Conservation (phyloP, 225 moss, liverwort and hornwort genomes). For the Thuidium tamariscinum region DNA sequence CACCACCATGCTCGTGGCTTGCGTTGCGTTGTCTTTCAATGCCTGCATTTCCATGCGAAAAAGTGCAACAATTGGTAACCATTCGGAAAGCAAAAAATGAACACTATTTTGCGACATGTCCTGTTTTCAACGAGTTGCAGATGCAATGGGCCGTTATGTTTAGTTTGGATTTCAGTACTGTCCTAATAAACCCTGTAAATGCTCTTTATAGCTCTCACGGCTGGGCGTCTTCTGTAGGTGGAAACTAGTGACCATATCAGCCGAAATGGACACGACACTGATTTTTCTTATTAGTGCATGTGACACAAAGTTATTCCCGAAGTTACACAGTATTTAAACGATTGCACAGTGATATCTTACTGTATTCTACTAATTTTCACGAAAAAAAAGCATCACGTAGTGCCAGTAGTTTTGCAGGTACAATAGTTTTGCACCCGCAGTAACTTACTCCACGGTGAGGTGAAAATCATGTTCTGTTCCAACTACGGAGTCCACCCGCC, state of each 20-base stretch:
- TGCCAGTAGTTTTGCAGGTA: background rate
- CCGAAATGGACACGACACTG: background rate
- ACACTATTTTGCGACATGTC: background rate
- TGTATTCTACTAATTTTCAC: background rate
- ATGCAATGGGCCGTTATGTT: background rate
- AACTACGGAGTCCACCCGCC: background rate
- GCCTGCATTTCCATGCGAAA: constrained; percentile 6
- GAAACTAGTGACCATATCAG: background rate
- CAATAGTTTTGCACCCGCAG: background rate
- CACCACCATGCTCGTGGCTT: constrained; percentile 17
- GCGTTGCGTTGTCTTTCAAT: constrained; percentile 12
- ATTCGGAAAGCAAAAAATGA: background rate
- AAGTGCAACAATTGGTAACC: background rate
- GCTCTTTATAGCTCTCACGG: background rate
- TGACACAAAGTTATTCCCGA: background rate
- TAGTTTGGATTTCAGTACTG: background rate
- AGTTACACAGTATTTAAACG: background rate
- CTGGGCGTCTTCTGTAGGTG: background rate
- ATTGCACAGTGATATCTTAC: background rate
- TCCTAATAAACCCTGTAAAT: background rate
- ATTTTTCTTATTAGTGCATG: too few species aligned
- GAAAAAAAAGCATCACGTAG: too few species aligned
- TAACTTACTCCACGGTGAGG: too few species aligned
- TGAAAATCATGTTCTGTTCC: background rate
- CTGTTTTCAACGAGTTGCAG: background rate